Conservation (phyloP, 2,329 filamentous ascomycete genomes). For the Pseudogymnoascus sp. region DNA sequence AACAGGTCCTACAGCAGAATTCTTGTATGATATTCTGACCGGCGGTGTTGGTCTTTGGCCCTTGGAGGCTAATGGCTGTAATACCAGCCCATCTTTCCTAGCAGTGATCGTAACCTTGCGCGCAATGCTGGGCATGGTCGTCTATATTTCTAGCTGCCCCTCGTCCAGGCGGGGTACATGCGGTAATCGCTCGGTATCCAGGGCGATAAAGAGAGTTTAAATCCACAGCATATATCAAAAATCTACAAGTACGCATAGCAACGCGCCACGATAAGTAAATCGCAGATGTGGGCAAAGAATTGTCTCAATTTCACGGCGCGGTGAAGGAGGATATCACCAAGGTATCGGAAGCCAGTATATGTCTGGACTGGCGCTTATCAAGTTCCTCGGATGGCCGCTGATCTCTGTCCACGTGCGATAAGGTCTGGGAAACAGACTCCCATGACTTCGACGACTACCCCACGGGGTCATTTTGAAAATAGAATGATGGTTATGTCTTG, state of each 20-base stretch:
- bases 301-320: neutral
- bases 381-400: neutral
- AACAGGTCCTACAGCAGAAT: slow-evolving; percentile 21
- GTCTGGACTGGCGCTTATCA: neutral
- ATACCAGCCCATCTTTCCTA: slow-evolving; percentile 27
- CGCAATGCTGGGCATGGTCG: slow-evolving; percentile 28
- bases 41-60: slow-evolving; percentile 23
- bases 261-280: neutral
- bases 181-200: neutral
- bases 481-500: neutral
- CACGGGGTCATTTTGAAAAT: neutral
- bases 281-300: neutral
- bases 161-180: slow-evolving; percentile 2
- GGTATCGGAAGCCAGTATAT: neutral
- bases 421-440: neutral
- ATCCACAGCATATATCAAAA: neutral
- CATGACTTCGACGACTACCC: neutral
- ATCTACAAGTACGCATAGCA: neutral
- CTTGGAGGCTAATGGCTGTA: slow-evolving; percentile 26
- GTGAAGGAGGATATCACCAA: neutral
- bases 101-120: slow-evolving; percentile 30
- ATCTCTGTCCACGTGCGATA: slow-evolving; percentile 3
- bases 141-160: slow-evolving; percentile 7
- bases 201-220: neutral
- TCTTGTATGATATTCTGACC: slow-evolving; percentile 26